These are phyloP conservation scores for Cercophora newfieldiana DNA, from an alignment of 495 filamentous ascomycete species.

Conservation along the genomic window DNA sequence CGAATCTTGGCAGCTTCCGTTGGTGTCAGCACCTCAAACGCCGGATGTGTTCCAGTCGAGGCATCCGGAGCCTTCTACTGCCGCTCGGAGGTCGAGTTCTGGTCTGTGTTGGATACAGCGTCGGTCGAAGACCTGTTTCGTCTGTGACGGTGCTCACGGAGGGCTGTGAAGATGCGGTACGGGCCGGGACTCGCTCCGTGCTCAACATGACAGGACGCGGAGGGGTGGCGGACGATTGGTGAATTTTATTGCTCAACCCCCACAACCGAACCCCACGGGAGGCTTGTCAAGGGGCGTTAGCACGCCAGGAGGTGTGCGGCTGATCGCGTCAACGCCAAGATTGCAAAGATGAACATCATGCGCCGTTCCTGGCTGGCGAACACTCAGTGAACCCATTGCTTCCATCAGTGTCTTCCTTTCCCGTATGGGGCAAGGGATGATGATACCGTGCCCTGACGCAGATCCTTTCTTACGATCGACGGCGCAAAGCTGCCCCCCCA, in stretches of 20 bases:
- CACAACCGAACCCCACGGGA: slow-evolving; percentile 8
- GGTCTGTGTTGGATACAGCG: background rate
- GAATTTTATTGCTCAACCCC: slow-evolving; percentile 8
- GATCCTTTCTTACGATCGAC: slow-evolving; percentile 1
- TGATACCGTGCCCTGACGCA: background rate
- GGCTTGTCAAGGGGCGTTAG: background rate
- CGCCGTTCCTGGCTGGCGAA: background rate
- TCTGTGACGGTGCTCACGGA: background rate
- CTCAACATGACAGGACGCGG: background rate
- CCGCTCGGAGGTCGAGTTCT: background rate
- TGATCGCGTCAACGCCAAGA: slow-evolving; percentile 20
- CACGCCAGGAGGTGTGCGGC: background rate
- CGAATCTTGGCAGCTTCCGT: background rate
- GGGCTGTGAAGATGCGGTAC: background rate
- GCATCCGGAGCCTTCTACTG: background rate
- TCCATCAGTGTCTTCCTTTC: background rate
- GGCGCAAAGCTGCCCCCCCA: background rate
- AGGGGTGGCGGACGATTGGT: background rate
- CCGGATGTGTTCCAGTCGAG: background rate
- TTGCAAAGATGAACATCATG: background rate
- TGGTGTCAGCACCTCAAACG: background rate
- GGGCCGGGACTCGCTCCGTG: background rate
- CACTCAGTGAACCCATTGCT: too few species aligned
- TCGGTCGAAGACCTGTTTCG: background rate
- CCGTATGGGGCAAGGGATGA: background rate